Evolutionary conservation across 768 basidiomycete species (phyloP).

Genomic region (Kwoniella bestiolae): DNA sequence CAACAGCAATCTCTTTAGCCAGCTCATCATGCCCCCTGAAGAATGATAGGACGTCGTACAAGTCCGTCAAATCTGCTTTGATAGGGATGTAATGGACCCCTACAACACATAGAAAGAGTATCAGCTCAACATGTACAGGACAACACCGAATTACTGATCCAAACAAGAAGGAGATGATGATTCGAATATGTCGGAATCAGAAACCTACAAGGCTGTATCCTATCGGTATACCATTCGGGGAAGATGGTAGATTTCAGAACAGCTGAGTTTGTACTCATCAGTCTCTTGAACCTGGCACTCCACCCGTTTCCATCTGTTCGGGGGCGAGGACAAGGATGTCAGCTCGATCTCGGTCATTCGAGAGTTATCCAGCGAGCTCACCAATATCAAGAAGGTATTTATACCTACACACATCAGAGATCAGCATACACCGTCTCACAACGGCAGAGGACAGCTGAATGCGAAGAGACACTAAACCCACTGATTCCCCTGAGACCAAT

Average conservation of each 20-base stretch:
- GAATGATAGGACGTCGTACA: conserved; percentile 58
- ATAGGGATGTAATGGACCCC: conserved; percentile 57
- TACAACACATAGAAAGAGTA: not conserved
- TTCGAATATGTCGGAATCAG: too few species aligned
- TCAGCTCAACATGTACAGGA: too few species aligned
- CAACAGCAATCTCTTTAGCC: conserved; percentile 56
- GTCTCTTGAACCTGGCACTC: conserved; percentile 57
- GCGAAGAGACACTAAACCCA: conserved; percentile 21
- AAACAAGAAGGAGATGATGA: too few species aligned
- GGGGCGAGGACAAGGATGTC: conserved; percentile 1
- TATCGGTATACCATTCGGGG: conserved; percentile 49
- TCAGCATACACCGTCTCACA: too few species aligned
- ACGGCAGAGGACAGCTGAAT: too few species aligned
- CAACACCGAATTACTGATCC: too few species aligned
- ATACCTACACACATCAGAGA: conserved; percentile 25
- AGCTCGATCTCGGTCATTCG: not conserved
- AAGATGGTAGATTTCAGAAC: conserved; percentile 57
- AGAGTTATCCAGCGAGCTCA: conserved; percentile 16
- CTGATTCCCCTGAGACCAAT: conserved; percentile 46
- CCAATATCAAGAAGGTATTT: conserved; percentile 56
- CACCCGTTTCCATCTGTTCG: conserved; percentile 57
- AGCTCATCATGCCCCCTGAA: conserved; percentile 56
- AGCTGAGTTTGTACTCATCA: conserved; percentile 54
- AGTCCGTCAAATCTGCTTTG: conserved; percentile 58
- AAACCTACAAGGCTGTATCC: conserved; percentile 37